Conservation (phyloP, 1,139 yeast species). For the Kurtzmaniella quercitrusa region DNA sequence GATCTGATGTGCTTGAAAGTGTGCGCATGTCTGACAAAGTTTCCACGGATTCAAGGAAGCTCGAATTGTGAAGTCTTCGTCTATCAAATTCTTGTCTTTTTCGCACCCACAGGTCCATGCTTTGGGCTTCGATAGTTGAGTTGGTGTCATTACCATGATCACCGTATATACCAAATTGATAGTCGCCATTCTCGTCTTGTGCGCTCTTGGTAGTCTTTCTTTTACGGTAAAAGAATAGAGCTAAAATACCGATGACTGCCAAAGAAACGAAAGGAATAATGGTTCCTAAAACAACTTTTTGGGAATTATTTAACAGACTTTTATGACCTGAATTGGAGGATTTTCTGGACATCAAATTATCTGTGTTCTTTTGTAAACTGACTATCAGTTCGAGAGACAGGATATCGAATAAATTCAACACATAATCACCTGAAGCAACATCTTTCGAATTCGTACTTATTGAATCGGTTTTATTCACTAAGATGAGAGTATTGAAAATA, state of each 20-base stretch:
- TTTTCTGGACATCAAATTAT: conserved; percentile 1
- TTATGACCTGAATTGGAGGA: conserved; percentile 5
- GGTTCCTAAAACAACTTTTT: conserved; percentile 34
- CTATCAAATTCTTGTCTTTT: conserved; percentile 49
- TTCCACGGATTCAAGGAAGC: conserved; percentile 30
- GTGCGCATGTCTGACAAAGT: conserved; percentile 17
- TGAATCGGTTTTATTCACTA: conserved; percentile 23
- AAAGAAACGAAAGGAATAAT: conserved; percentile 29
- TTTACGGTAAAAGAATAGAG: conserved; percentile 16
- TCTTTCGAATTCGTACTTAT: conserved; percentile 12
- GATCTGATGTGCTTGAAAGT: conserved; percentile 3
- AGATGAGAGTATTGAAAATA: conserved; percentile 39
- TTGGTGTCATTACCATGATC: conserved; percentile 33
- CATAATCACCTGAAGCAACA: conserved; percentile 13
- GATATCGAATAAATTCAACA: conserved; percentile 24
- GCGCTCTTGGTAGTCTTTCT: conserved; percentile 18
- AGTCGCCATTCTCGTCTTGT: conserved; percentile 25
- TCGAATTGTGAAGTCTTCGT: conserved; percentile 15
- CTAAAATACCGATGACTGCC: conserved; percentile 15
- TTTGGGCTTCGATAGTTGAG: conserved; percentile 32
- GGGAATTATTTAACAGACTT: conserved; percentile 6
- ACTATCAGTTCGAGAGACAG: conserved; percentile 18
- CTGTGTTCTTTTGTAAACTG: conserved; percentile 16
- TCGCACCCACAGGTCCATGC: conserved; percentile 50
- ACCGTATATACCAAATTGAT: conserved; percentile 30